These are phyloP conservation scores for Schizonepeta tenuifolia DNA, from an alignment of 257 asterid species.

Conservation along the genomic window DNA sequence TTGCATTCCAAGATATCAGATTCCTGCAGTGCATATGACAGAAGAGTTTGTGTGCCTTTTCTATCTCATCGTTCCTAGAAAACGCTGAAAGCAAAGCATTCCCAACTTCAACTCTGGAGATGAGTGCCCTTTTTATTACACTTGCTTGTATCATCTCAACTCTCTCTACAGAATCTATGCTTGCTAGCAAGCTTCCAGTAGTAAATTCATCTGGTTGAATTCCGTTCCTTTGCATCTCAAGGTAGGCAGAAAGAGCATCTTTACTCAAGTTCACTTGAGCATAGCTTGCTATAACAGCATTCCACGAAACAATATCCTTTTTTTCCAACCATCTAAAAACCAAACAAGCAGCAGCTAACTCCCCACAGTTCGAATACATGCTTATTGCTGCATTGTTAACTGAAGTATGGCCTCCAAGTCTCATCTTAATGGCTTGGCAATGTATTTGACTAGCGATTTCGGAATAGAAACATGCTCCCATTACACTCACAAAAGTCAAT, in stretches of 20 bases:
- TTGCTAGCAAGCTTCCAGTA: constrained; percentile 69
- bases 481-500: constrained; percentile 68
- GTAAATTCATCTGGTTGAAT: constrained; percentile 76
- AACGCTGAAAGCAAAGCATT: constrained; percentile 78
- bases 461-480: constrained; percentile 57
- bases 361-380: constrained; percentile 69
- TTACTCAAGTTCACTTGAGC: constrained; percentile 48
- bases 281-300: constrained; percentile 70
- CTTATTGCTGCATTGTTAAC: constrained; percentile 76
- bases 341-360: constrained; percentile 49
- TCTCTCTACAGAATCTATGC: constrained; percentile 44
- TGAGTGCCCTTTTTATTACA: constrained; percentile 59
- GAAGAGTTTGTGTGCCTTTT: constrained; percentile 58
- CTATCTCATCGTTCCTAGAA: constrained; percentile 51
- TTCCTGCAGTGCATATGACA: constrained; percentile 49
- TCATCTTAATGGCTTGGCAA: constrained; percentile 54
- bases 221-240: constrained; percentile 63
- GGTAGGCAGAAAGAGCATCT: constrained; percentile 50
- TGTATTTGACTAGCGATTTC: constrained; percentile 61
- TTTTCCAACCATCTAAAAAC: constrained; percentile 50
- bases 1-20: constrained; percentile 86
- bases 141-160: constrained; percentile 69
- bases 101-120: constrained; percentile 63
- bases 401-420: constrained; percentile 56
- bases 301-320: constrained; percentile 78